These are phyloP conservation scores for Xylaria multiplex DNA, from an alignment of 2,329 filamentous ascomycete species.

Conservation along the genomic window DNA sequence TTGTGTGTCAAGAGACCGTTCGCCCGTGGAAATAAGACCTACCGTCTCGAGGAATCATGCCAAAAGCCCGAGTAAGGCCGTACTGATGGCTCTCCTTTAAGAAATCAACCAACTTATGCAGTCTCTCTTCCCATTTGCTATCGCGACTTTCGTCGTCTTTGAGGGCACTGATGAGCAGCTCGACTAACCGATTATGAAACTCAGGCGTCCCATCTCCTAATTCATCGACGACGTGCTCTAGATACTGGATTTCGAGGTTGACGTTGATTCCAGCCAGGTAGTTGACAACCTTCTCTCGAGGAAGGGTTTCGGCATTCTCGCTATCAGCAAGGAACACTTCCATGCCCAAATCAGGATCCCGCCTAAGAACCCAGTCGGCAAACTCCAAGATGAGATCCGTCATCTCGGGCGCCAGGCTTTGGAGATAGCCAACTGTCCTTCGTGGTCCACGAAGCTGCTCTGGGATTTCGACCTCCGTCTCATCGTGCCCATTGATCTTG, in stretches of 20 bases:
- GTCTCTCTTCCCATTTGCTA: slow-evolving; percentile 65
- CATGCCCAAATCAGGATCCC: slow-evolving; percentile 81
- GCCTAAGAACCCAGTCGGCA: slow-evolving; percentile 84
- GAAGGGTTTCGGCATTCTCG: slow-evolving; percentile 91
- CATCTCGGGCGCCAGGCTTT: slow-evolving; percentile 84
- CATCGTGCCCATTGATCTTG: slow-evolving; percentile 42
- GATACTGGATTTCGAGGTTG: slow-evolving; percentile 79
- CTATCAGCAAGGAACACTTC: slow-evolving; percentile 93
- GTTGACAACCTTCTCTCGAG: slow-evolving; percentile 76
- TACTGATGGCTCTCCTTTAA: slow-evolving; percentile 81
- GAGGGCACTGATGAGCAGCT: slow-evolving; percentile 67
- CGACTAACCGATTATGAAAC: slow-evolving; percentile 85
- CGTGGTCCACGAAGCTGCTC: slow-evolving; percentile 77
- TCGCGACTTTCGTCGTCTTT: slow-evolving; percentile 53
- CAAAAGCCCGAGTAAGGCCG: slow-evolving; percentile 80
- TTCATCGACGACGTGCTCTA: slow-evolving; percentile 91
- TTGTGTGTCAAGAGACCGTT: background rate
- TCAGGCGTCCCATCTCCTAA: slow-evolving; percentile 85
- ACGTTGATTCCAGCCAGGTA: slow-evolving; percentile 78
- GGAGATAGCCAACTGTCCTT: slow-evolving; percentile 88
- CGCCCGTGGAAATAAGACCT: slow-evolving; percentile 10
- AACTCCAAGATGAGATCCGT: slow-evolving; percentile 93
- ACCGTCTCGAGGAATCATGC: slow-evolving; percentile 83
- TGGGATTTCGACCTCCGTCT: slow-evolving; percentile 48
- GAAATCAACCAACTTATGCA: slow-evolving; percentile 77